Percentiles rank a stretch among this genome's conserved stretches.
phyloP scores from a whole-genome alignment of 306 rosid species.

The Fragaria nilgerrensis region DNA sequence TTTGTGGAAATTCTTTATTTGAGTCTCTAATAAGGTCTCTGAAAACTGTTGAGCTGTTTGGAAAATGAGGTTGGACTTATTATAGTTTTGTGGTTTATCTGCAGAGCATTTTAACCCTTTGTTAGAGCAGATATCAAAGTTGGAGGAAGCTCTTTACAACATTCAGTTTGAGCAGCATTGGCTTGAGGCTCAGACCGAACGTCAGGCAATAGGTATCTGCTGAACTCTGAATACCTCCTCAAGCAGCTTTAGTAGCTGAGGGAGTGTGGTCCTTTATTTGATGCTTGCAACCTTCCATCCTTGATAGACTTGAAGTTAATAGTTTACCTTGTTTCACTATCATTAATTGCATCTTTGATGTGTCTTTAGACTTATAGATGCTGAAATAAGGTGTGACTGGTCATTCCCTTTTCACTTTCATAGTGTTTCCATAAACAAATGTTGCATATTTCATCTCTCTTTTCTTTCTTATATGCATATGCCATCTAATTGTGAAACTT shows the following conservation, averaged over 20 bases:
- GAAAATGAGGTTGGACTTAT: conserved; percentile 11
- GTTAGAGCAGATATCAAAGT: conserved; percentile 54
- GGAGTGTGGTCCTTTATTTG: neutral
- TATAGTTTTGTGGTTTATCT: conserved; percentile 17
- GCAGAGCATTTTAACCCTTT: conserved; percentile 65
- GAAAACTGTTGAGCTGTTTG: neutral
- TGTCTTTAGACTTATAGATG: neutral
- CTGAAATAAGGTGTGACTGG: neutral
- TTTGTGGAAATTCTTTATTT: neutral
- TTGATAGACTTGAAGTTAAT: neutral
- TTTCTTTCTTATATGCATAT: neutral
- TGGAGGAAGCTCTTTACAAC: conserved; percentile 77
- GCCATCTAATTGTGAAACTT: neutral
- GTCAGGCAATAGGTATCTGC: conserved; percentile 57
- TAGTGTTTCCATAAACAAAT: neutral
- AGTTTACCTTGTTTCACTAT: neutral
- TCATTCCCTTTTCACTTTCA: neutral
- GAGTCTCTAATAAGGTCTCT: neutral
- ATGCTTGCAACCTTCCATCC: neutral
- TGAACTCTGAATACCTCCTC: neutral
- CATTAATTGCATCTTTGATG: neutral
- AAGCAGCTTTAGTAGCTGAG: neutral
- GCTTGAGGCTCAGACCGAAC: conserved; percentile 81
- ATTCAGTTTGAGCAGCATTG: conserved; percentile 83
- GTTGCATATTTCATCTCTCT: neutral